A percentile compares a stretch with the other conserved stretches of the same genome.
Conservation (phyloP, 2,329 filamentous ascomycete genomes). For the Aspergillus candidus region DNA sequence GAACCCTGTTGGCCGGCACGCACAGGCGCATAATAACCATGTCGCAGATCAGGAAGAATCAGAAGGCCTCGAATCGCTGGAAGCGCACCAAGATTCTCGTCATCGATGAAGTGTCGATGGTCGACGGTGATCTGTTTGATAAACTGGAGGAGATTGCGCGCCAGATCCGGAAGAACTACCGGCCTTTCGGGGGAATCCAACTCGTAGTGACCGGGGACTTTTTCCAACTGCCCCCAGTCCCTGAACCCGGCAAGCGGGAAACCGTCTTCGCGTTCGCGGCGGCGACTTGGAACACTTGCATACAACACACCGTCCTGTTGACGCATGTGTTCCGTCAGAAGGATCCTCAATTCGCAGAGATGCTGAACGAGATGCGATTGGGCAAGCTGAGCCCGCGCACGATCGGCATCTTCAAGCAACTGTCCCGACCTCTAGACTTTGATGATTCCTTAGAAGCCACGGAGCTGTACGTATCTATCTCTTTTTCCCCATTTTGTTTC, state of each 20-base stretch:
- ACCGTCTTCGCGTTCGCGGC: constrained; percentile 92
- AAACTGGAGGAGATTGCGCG: constrained; percentile 87
- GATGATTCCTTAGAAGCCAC: constrained; percentile 74
- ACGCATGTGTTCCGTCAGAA: constrained; percentile 96
- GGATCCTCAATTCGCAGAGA: constrained; percentile 79
- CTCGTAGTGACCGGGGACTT: constrained; percentile 95
- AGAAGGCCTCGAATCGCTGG: constrained; percentile 85
- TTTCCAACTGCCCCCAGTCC: constrained; percentile 92
- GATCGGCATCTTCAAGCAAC: constrained; percentile 65
- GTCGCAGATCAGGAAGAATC: constrained; percentile 65
- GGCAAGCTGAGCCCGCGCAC: constrained; percentile 73
- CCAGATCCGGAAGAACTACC: constrained; percentile 78
- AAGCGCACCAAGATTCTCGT: constrained; percentile 78
- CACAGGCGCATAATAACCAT: constrained; percentile 10
- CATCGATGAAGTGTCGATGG: constrained; percentile 97
- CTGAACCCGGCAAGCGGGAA: constrained; percentile 60
- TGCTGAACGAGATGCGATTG: constrained; percentile 97
- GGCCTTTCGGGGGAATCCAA: constrained; percentile 93
- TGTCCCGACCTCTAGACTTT: constrained; percentile 66
- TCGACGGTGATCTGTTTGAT: constrained; percentile 93
- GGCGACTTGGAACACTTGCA: constrained; percentile 81
- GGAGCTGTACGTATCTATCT: constrained; percentile 56
- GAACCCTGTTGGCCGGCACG: not conserved
- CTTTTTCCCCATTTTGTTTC: not conserved
- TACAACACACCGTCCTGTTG: constrained; percentile 90